phyloP scores from a whole-genome alignment of 768 basidiomycete species.

The Termitomyces sp. region DNA sequence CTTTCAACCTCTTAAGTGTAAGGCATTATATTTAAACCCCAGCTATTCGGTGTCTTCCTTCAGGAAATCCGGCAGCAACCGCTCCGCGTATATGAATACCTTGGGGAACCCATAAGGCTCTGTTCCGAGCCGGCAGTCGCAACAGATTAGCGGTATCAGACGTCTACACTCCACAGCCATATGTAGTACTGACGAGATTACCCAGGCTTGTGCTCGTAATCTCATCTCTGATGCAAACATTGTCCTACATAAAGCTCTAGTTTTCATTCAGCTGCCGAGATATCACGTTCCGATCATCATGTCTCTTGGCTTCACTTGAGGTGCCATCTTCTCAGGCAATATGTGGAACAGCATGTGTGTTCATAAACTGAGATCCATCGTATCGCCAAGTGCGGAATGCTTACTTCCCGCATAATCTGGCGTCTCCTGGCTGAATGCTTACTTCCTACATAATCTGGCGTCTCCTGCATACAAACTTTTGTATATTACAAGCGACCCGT shows the following conservation, averaged over 20 bases:
- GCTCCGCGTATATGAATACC: no score
- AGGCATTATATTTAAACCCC: slow-evolving; percentile 84
- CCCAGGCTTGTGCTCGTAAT: neutral
- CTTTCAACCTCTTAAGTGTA: slow-evolving; percentile 36
- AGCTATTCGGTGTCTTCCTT: slow-evolving; percentile 18
- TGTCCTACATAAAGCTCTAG: neutral
- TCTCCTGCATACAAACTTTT: slow-evolving; percentile 3
- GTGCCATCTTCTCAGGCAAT: neutral
- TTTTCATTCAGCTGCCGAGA: neutral
- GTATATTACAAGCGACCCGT: slow-evolving; percentile 8
- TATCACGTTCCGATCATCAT: neutral
- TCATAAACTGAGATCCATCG: neutral
- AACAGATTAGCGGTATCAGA: no score
- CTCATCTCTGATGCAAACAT: neutral
- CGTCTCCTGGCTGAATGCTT: neutral
- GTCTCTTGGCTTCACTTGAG: slow-evolving; percentile 1
- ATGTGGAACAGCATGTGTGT: neutral
- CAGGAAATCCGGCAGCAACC: neutral
- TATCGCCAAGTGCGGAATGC: no score
- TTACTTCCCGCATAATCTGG: neutral
- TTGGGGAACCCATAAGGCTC: no score
- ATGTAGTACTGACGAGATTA: no score
- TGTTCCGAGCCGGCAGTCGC: no score
- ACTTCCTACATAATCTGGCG: neutral
- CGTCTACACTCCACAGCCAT: no score